These are phyloP conservation scores for Trichoderma koningiopsis DNA, from an alignment of 2,329 filamentous ascomycete species.

Conservation along the genomic window DNA sequence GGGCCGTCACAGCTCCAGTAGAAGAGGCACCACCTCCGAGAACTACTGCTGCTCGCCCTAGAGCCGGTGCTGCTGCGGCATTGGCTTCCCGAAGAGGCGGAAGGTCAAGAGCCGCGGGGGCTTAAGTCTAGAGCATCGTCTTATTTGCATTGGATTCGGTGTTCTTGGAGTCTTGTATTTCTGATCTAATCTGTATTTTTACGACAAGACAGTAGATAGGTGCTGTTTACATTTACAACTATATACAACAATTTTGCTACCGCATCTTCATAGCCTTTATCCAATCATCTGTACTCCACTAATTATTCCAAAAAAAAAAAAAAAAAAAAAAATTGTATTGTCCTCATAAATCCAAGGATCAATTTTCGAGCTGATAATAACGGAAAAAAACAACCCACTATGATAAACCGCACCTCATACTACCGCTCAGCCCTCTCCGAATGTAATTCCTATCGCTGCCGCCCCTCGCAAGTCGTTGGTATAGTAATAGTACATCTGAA, in stretches of 20 bases:
- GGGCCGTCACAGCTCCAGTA: slow-evolving; percentile 28
- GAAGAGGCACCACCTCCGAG: slow-evolving; percentile 31
- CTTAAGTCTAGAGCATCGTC: neutral
- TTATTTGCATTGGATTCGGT: slow-evolving; percentile 5
- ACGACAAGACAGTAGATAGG: neutral
- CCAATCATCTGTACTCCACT: accelerated
- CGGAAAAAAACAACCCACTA: neutral
- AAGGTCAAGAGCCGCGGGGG: slow-evolving; percentile 30
- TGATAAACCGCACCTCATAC: neutral
- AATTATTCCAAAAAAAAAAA: neutral
- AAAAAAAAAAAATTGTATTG: slow-evolving; percentile 4
- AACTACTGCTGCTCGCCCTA: slow-evolving; percentile 34
- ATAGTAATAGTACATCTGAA: slow-evolving; percentile 19
- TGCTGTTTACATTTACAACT: neutral
- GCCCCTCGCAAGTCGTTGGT: neutral
- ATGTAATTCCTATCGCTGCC: neutral
- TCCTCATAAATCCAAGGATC: neutral
- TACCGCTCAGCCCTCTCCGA: neutral
- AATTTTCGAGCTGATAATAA: neutral
- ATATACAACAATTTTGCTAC: neutral
- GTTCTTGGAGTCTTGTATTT: neutral
- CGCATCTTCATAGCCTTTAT: neutral
- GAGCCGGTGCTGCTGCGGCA: slow-evolving; percentile 33
- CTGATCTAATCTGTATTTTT: neutral
- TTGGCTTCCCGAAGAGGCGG: slow-evolving; percentile 34